These are phyloP conservation scores for Globomyces pollinis-pini DNA, from an alignment of 192 early-diverging fungal genomes.

Conservation along the genomic window DNA sequence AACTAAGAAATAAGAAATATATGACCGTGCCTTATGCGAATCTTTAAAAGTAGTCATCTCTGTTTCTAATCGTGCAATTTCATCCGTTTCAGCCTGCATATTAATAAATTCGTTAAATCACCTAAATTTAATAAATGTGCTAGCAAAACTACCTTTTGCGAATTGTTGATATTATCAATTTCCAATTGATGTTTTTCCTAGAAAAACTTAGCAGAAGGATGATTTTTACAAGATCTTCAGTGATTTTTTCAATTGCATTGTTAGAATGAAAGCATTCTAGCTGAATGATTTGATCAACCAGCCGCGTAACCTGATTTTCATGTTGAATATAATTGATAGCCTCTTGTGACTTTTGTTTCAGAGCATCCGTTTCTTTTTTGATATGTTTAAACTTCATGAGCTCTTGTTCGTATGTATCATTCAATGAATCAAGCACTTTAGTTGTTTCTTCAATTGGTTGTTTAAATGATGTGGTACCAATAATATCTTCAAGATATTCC, in stretches of 20 bases:
- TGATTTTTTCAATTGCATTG: too few relatives aligned
- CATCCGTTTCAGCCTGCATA: background rate
- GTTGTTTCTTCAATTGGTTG: constrained; percentile 68
- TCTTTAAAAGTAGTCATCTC: too few relatives aligned
- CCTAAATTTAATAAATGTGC: too few relatives aligned
- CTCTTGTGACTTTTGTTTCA: constrained; percentile 47
- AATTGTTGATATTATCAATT: too few relatives aligned
- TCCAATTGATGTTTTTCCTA: too few relatives aligned
- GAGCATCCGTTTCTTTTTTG: constrained; percentile 73
- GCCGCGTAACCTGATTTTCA: constrained; percentile 9
- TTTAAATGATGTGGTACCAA: constrained; percentile 83
- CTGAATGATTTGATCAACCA: constrained; percentile 2
- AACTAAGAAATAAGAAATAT: too few relatives aligned
- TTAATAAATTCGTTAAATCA: too few relatives aligned
- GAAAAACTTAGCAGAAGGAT: too few relatives aligned
- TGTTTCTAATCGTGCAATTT: too few relatives aligned
- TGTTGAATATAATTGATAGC: constrained; percentile 11
- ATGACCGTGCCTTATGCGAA: too few relatives aligned
- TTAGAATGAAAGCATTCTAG: too few relatives aligned
- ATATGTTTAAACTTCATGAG: constrained; percentile 81
- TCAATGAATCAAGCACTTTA: constrained; percentile 63
- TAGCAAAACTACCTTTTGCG: too few relatives aligned
- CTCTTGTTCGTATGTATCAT: constrained; percentile 67
- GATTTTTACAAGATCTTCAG: background rate
- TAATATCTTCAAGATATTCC: constrained; percentile 98